Percentiles rank a stretch among this genome's conserved stretches.
These are phyloP conservation scores for Apophysomyces variabilis DNA, from an alignment of 371 early-diverging fungal species.

Conservation along the genomic window DNA sequence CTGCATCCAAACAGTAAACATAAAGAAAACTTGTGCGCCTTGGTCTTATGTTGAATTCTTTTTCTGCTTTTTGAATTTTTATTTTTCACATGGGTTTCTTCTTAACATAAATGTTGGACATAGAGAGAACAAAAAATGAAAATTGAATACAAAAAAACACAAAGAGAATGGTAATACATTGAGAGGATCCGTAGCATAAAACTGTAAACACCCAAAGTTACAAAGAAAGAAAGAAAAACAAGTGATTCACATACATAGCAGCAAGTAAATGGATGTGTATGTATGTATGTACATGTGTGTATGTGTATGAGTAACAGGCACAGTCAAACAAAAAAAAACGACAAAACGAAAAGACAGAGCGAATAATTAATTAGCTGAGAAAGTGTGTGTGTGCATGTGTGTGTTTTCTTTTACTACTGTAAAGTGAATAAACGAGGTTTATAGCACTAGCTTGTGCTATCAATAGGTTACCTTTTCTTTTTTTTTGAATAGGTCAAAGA, in stretches of 20 bases:
- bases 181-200: background rate
- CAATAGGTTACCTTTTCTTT: background rate
- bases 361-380: background rate
- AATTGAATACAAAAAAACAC: background rate
- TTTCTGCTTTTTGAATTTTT: background rate
- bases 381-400: background rate
- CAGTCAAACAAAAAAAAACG: background rate
- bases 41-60: no score
- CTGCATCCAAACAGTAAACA: background rate
- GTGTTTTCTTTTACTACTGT: no score
- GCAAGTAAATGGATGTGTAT: background rate
- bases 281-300: background rate
- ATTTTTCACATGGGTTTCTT: conserved; percentile 10
- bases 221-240: background rate
- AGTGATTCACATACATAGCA: background rate
- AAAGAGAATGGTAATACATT: background rate
- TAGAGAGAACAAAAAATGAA: background rate
- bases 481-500: background rate
- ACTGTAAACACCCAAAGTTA: background rate
- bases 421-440: no score
- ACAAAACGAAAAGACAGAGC: background rate
- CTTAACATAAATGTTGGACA: background rate
- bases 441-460: background rate
- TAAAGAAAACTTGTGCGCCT: background rate
- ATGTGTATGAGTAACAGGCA: background rate